These are phyloP conservation scores for Avena atlantica DNA, from an alignment of 176 grass and related monocot genomes.

Conservation along the genomic window DNA sequence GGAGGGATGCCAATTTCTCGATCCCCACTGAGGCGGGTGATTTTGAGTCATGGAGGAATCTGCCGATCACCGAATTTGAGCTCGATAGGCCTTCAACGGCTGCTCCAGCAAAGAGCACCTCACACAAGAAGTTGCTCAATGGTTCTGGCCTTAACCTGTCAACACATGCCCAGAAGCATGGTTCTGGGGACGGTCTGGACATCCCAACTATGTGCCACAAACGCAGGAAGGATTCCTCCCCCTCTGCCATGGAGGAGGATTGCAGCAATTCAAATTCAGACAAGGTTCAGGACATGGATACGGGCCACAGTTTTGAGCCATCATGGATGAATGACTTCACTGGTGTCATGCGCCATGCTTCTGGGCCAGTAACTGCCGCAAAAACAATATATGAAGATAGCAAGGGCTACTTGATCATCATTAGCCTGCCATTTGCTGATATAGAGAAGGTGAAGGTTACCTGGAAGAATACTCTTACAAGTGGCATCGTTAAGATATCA, in stretches of 20 bases:
- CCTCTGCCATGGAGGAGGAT: conserved; percentile 76
- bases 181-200: conserved; percentile 59
- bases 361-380: conserved; percentile 81
- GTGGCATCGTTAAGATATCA: conserved; percentile 84
- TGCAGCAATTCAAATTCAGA: conserved; percentile 78
- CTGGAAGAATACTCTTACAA: conserved; percentile 87
- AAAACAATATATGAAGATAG: conserved; percentile 95
- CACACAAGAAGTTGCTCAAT: conserved; percentile 73
- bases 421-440: conserved; percentile 88
- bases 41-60: conserved; percentile 93
- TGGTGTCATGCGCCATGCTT: conserved; percentile 86
- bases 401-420: conserved; percentile 88
- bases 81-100: conserved; percentile 58
- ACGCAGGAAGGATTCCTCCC: conserved; percentile 72
- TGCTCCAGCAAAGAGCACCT: conserved; percentile 48
- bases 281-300: conserved; percentile 63
- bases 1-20: conserved; percentile 73
- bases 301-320: conserved; percentile 52
- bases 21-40: conserved; percentile 69
- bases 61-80: conserved; percentile 79
- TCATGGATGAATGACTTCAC: conserved; percentile 82
- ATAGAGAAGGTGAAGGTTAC: conserved; percentile 89
- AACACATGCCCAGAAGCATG: conserved; percentile 66
- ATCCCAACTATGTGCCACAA: conserved; percentile 55
- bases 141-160: conserved; percentile 77